Percentiles rank a stretch among this genome's conserved stretches.
Evolutionary conservation across 2,329 filamentous ascomycete species (phyloP).

Genomic region (Helminthosporium solani): DNA sequence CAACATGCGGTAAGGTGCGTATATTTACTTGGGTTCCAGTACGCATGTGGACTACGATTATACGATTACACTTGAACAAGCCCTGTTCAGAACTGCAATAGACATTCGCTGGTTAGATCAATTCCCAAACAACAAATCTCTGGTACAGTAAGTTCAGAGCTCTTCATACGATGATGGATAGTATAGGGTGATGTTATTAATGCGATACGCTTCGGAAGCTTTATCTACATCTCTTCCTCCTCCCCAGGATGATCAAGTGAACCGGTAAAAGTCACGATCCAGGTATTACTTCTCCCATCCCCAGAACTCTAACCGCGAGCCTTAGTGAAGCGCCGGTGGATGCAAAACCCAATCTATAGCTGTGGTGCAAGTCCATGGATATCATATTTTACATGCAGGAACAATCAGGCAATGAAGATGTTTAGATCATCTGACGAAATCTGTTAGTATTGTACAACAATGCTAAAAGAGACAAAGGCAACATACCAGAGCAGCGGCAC

Average conservation of each 20-base stretch:
- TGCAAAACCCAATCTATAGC: neutral
- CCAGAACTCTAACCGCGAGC: neutral
- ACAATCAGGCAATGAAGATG: constrained; percentile 3
- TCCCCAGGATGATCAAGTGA: neutral
- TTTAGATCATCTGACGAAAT: constrained; percentile 5
- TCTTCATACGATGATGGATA: neutral
- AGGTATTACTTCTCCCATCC: neutral
- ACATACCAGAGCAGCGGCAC: constrained; percentile 35
- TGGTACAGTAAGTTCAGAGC: too few relatives aligned
- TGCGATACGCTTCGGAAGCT: neutral
- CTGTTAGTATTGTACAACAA: neutral
- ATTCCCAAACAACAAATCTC: too few relatives aligned
- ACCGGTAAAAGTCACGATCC: neutral
- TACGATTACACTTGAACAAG: too few relatives aligned
- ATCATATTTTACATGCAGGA: neutral
- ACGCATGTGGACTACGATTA: too few relatives aligned
- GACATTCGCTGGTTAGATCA: too few relatives aligned
- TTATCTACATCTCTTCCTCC: neutral
- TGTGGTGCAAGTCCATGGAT: constrained; percentile 1
- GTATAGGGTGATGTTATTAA: neutral
- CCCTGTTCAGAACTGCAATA: too few relatives aligned
- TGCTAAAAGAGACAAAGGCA: neutral
- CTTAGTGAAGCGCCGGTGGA: constrained; percentile 2
- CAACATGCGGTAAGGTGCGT: too few relatives aligned
- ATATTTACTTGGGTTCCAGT: too few relatives aligned